Evolutionary conservation across 768 basidiomycete species (phyloP).

Genomic region (Auriscalpium microsporum): DNA sequence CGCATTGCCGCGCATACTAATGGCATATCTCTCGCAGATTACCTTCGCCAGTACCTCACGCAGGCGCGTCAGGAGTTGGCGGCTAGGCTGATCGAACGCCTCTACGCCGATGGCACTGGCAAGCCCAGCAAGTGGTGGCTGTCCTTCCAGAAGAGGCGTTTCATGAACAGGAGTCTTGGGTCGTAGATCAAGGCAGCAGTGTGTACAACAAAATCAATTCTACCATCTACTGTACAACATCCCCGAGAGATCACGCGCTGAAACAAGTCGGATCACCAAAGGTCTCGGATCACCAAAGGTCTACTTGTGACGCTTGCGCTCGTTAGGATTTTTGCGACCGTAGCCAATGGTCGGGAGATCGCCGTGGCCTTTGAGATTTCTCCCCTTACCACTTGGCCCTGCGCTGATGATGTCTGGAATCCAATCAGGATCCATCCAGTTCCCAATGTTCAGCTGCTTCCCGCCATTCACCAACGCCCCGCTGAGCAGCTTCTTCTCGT

Average conservation of each 20-base stretch:
- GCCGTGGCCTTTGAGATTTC: constrained; percentile 41
- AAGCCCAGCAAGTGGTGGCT: constrained; percentile 99
- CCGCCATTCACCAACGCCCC: constrained; percentile 42
- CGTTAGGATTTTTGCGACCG: constrained; percentile 88
- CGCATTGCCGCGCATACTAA: not conserved
- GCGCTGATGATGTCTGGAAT: constrained; percentile 69
- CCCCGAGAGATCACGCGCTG: not conserved
- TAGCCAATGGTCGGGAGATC: constrained; percentile 80
- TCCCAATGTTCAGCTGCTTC: constrained; percentile 48
- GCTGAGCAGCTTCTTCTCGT: constrained; percentile 69
- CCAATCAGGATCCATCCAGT: constrained; percentile 97
- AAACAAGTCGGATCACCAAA: not conserved
- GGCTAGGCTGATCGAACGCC: constrained; percentile 70
- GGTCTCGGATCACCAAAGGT: constrained; percentile 1
- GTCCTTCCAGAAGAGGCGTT: constrained; percentile 96
- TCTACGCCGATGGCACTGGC: constrained; percentile 89
- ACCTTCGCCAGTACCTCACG: constrained; percentile 81
- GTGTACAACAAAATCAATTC: constrained; percentile 8
- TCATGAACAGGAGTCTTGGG: constrained; percentile 87
- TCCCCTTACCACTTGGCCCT: constrained; percentile 64
- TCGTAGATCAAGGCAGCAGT: constrained; percentile 30
- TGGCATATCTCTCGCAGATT: constrained; percentile 44
- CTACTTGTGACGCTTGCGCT: constrained; percentile 51
- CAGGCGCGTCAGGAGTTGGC: constrained; percentile 93
- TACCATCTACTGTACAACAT: constrained; percentile 8